These are phyloP conservation scores for Pulveroboletus sp. DNA, from an alignment of 768 basidiomycete species.

Conservation along the genomic window DNA sequence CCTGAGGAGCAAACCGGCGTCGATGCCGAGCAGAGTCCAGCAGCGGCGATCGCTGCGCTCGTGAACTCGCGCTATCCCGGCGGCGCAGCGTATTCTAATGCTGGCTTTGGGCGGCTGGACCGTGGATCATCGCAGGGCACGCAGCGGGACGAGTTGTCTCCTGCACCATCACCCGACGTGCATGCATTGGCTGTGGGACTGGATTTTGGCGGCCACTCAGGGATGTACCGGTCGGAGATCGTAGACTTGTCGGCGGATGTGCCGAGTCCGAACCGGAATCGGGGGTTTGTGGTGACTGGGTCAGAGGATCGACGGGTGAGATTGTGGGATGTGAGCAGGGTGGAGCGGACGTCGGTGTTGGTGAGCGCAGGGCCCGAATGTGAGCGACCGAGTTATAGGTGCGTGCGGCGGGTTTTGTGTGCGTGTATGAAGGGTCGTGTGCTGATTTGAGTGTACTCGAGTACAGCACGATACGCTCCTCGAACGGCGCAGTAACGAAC, in stretches of 20 bases:
- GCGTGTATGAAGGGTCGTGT: neutral
- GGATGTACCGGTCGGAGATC: constrained; percentile 48
- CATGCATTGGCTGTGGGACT: constrained; percentile 65
- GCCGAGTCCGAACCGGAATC: constrained; percentile 36
- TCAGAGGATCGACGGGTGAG: constrained; percentile 87
- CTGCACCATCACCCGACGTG: constrained; percentile 58
- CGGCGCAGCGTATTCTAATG: constrained; percentile 22
- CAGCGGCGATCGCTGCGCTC: constrained; percentile 72
- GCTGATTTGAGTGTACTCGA: constrained; percentile 3
- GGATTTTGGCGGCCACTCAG: constrained; percentile 72
- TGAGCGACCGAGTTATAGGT: constrained; percentile 80
- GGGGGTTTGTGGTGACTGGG: constrained; percentile 80
- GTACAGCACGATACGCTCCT: constrained; percentile 28
- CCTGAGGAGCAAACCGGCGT: constrained; percentile 47
- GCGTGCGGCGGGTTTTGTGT: constrained; percentile 3
- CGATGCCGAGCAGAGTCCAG: constrained; percentile 59
- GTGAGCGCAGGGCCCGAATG: constrained; percentile 73
- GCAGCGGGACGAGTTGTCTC: constrained; percentile 32
- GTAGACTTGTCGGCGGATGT: constrained; percentile 40
- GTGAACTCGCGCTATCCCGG: constrained; percentile 62
- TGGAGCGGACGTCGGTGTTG: constrained; percentile 71
- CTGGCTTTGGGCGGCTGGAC: constrained; percentile 22
- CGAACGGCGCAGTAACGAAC: constrained; percentile 43
- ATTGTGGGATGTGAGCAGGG: constrained; percentile 77
- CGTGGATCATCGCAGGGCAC: constrained; percentile 32